Evolutionary conservation across 352 stramenopile species (phyloP), one percentile per base, ranked within the genome.

Genomic region (Globisporangium cederbergense): DNA sequence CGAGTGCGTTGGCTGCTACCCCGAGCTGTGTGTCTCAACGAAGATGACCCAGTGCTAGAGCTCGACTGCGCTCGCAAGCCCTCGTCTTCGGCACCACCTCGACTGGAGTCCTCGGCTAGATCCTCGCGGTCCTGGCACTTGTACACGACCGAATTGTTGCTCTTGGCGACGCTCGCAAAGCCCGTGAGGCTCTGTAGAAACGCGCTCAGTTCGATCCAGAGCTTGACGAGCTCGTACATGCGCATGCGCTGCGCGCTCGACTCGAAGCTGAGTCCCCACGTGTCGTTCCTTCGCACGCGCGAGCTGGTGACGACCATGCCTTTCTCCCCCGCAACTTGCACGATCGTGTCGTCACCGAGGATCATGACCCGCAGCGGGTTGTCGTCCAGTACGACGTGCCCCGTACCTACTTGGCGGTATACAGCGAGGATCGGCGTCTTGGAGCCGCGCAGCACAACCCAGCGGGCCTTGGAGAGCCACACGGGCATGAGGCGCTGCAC

Each of bases 371-470:
- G 64, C n/a, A 88, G 62, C 18, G 77, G 81, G 8, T 78, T 63
- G 32, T 71, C 74, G 42, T 81, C 64, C 45, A 73, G 66, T 22
- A 71, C 62, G n/a, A 74, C 64, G n/a, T 36, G 32, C 32, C 47
- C 56, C 2, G 13, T 28, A 10, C 20, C 30, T 13, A 69, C 66
- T 14, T 85, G 77, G 9, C 77, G 68, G 34, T 88, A 83, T 1
- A 86, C 77, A 1, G 79, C 78, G 30, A 88, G 61, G 5, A 83
- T 75, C 4, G 81, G 81, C 20, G 77, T 74, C 67, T 88, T 90
- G 60, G 77, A 85, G 14, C 81, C 81, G 5, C 81, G 78, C 14
- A 90, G 65, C 43, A 88, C 79, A 18, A 90, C 51, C 77, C 79
- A 88, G 5, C 81, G 77, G 14, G 66, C 64, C 51, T 77, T 81